These are phyloP conservation scores for Fusarium circinatum DNA, from an alignment of 2,329 filamentous ascomycete genomes.

Conservation along the genomic window DNA sequence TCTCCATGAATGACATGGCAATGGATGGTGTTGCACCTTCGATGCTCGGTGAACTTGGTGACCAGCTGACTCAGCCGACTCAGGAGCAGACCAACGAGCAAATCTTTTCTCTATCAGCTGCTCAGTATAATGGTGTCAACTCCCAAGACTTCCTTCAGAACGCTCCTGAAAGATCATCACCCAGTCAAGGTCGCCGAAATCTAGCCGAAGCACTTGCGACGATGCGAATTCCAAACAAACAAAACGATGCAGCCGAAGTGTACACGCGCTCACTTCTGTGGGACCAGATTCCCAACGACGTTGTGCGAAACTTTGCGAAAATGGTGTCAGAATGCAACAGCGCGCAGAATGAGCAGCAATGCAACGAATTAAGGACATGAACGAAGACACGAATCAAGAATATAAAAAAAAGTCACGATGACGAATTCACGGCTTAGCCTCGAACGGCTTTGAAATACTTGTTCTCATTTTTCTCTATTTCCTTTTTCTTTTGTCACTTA, in stretches of 20 bases:
- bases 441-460: constrained; percentile 32
- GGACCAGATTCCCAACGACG: constrained; percentile 92
- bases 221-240: constrained; percentile 77
- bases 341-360: constrained; percentile 55
- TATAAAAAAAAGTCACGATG: constrained; percentile 49
- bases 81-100: constrained; percentile 90
- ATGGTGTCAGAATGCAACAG: constrained; percentile 83
- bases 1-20: constrained; percentile 56
- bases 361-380: constrained; percentile 56
- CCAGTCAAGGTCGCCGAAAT: constrained; percentile 74
- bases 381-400: constrained; percentile 45
- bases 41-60: constrained; percentile 73
- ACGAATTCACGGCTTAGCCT: constrained; percentile 43
- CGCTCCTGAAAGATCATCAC: constrained; percentile 60
- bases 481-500: constrained; percentile 27
- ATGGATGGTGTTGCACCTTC: constrained; percentile 61
- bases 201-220: constrained; percentile 82
- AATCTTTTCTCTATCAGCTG: constrained; percentile 84
- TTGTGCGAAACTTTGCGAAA: constrained; percentile 91
- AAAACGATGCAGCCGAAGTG: constrained; percentile 80
- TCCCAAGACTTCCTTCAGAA: constrained; percentile 74
- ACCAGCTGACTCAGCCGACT: constrained; percentile 77
- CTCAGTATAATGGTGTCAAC: constrained; percentile 85
- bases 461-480: constrained; percentile 17
- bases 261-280: constrained; percentile 93